These are phyloP conservation scores for Dicorynia guianensis DNA, from an alignment of 306 rosid genomes.

Conservation along the genomic window DNA sequence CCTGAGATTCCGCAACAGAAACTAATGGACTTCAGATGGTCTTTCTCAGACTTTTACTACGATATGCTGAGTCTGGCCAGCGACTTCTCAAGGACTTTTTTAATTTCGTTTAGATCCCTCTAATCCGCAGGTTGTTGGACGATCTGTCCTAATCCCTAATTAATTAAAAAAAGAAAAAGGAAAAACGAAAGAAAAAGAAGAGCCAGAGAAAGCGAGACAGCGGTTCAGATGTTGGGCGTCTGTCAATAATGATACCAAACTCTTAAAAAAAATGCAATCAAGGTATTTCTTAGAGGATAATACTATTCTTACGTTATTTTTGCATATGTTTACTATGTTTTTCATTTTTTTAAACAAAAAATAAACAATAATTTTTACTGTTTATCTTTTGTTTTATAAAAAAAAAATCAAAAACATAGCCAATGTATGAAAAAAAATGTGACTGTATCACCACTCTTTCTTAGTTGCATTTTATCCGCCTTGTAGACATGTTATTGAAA, in stretches of 20 bases:
- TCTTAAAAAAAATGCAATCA: background rate
- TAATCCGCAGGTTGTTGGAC: constrained; percentile 31
- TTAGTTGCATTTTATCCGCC: constrained; percentile 50
- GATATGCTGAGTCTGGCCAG: no score
- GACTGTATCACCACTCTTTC: no score
- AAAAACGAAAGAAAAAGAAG: constrained; percentile 14
- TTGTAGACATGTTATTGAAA: constrained; percentile 17
- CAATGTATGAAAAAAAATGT: no score
- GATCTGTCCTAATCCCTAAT: constrained; percentile 34
- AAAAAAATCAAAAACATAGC: no score
- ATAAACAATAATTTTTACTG: no score
- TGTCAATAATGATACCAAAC: constrained; percentile 40
- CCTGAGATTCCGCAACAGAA: constrained; percentile 15
- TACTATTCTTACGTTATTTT: no score
- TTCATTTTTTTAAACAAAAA: no score
- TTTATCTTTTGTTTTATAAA: no score
- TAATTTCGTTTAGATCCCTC: no score
- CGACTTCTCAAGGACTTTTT: no score
- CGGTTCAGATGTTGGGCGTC: constrained; percentile 36
- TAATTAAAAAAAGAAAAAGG: constrained; percentile 1
- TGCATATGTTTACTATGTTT: no score
- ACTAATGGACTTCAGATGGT: background rate
- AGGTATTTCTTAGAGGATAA: no score
- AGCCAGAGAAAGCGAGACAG: constrained; percentile 14
- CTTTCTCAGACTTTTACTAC: background rate